Base-by-base conservation (phyloP, 768 basidiomycete genomes). In the Lenzites betulinus region DNA sequence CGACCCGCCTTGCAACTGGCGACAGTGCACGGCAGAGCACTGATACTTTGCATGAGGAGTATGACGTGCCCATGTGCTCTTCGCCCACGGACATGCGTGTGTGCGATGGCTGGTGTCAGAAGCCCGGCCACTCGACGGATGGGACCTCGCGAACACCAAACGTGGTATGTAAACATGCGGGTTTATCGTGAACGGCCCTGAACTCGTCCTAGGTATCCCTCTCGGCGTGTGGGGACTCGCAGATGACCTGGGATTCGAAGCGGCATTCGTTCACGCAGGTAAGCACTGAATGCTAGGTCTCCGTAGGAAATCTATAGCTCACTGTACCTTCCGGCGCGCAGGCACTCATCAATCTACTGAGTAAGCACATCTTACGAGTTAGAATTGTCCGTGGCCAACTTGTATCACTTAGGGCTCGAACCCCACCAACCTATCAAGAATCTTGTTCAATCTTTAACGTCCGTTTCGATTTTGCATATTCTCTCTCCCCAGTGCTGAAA, bases 181-280 rank as follows among this genome's bases (percentile, higher is more conserved):
- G 11, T 33, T 33, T 11, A 33, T n/a, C n/a, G n/a, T n/a, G n/a
- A n/a, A n/a, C n/a, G n/a, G n/a, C n/a, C n/a, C n/a, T n/a, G n/a
- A n/a, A n/a, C n/a, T n/a, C n/a, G n/a, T 30, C 9, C 2, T n/a
- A 62, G 35, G 28, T 53, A 2, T 68, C 67, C 2, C 35, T 70
- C 4, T 65, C 69, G 1, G 64, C 67, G 0, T 70, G 69, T 38
- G 59, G 65, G 39, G 70, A 71, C 33, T 36, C 58, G 35, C 70
- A 70, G 48, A 56, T 38, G 33, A 51, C 65, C 7, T 71, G 65
- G 63, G 70, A 70, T 39, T 58, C 61, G 1, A 67, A 64, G 26
- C 58, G 52, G n/a, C 46, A 52, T 20, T 67, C 67, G 33, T 50
- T 67, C 58, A 67, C 67, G 4, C 55, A 47, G 26, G 59, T 67